A percentile compares a stretch with the other conserved stretches of the same genome.
Evolutionary conservation across 345 rosid genomes (phyloP).

Genomic region (Acer yangbiense): DNA sequence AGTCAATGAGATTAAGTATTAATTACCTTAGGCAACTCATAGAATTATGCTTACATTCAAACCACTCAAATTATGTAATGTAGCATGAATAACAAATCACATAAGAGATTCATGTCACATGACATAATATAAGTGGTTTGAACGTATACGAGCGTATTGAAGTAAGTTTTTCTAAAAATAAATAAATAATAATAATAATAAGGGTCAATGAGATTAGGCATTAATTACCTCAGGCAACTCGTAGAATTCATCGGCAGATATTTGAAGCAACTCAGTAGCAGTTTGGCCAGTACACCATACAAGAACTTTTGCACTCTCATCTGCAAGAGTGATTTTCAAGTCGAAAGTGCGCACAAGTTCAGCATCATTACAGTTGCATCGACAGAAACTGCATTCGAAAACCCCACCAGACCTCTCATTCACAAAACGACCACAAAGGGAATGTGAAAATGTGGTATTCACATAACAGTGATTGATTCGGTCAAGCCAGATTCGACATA

Average conservation of each 20-base stretch:
- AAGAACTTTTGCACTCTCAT: constrained; percentile 52
- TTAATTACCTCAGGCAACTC: constrained; percentile 87
- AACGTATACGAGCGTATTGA: no score
- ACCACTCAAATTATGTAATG: no score
- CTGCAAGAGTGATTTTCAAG: constrained; percentile 71
- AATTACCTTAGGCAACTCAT: constrained; percentile 83
- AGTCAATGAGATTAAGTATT: background rate
- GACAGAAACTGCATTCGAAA: constrained; percentile 71
- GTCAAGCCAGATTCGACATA: constrained; percentile 72
- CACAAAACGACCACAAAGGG: constrained; percentile 68
- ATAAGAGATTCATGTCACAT: no score
- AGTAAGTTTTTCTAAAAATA: no score
- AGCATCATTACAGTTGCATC: constrained; percentile 32
- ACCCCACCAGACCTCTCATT: constrained; percentile 41
- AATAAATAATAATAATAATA: no score
- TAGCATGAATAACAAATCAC: no score
- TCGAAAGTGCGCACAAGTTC: constrained; percentile 66
- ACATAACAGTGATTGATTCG: constrained; percentile 68
- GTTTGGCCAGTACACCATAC: constrained; percentile 88
- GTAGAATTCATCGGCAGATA: constrained; percentile 81
- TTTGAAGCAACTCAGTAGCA: constrained; percentile 84
- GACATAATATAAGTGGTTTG: no score
- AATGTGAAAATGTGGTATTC: constrained; percentile 57
- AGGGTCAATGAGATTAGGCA: no score
- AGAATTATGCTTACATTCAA: constrained; percentile 37